Evolutionary conservation across 1,139 yeast species (phyloP), one percentile per base, ranked within the genome.

Genomic region (Lizanozyma gosingica): DNA sequence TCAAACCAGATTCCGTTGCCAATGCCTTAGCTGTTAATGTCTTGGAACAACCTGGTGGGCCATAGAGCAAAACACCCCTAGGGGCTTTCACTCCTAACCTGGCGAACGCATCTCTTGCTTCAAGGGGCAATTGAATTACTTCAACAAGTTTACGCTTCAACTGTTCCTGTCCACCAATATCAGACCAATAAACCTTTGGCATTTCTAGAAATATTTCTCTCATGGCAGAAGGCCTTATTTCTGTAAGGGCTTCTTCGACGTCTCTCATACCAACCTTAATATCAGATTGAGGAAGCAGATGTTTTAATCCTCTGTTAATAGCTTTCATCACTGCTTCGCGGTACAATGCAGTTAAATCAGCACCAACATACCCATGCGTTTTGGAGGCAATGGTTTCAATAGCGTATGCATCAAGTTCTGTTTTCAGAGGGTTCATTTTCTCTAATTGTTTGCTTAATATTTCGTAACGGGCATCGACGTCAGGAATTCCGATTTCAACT

Each of bases 21-120:
- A 90, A 64, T 0, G 97, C 97, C 56, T 90, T 90, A 1, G 97
- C 97, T 0, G 95, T 86, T 44, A 90, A 64, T 0, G 97, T 90
- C 54, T 90, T 90, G 4, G 97, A 88, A 63, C 97, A 90, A 4
- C 97, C 97, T 0, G 97, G 97, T 1, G 97, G 97, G 0, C 97
- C 97, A 57, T 90, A 90, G 15, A 90, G 65, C 38, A 90, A 61
- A 1, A 90, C 83, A 34, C 97, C 97, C 52, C 87, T 84, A 2
- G 99, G 98, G 0, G 97, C 92, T 43, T 76, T 71, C 4, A 94
- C 80, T 0, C 97, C 98, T 9, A 94, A 66, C 35, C 74, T 67
- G 18, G 67, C 67, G 57, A 92, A 92, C 0, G 95, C 72, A 1
- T 77, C 87, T 0, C 88, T 76, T 1, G 94, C 94, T 43, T 83